These are phyloP conservation scores for Podaxis sp. DNA, from an alignment of 768 basidiomycete species.

Conservation along the genomic window DNA sequence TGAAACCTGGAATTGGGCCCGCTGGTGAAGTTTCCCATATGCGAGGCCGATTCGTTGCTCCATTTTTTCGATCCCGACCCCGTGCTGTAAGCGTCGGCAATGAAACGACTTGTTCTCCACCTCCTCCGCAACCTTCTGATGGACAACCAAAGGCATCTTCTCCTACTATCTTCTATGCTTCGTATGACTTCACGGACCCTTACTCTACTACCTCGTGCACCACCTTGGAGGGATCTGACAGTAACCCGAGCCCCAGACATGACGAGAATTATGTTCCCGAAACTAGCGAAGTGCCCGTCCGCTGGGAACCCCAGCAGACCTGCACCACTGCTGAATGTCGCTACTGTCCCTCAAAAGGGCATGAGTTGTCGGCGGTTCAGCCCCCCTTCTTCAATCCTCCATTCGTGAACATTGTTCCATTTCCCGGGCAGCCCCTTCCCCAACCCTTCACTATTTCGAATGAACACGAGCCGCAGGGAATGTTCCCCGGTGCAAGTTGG, in stretches of 20 bases:
- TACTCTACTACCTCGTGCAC: constrained; percentile 3
- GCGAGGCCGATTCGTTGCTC: constrained; percentile 28
- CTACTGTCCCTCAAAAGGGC: constrained; percentile 14
- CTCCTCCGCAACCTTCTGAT: constrained; percentile 12
- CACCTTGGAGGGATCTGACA: neutral
- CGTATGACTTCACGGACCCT: constrained; percentile 18
- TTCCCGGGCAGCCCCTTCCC: neutral
- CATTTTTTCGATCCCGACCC: constrained; percentile 1
- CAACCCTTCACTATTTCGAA: neutral
- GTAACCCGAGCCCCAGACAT: neutral
- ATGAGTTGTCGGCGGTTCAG: neutral
- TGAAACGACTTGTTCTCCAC: constrained; percentile 9
- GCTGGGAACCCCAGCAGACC: constrained; percentile 7
- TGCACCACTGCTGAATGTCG: constrained; percentile 14
- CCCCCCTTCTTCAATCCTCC: neutral
- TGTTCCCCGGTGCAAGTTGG: constrained; percentile 3
- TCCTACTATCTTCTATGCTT: constrained; percentile 36
- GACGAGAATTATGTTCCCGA: neutral
- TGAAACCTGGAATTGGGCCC: constrained; percentile 23
- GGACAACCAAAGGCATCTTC: constrained; percentile 22
- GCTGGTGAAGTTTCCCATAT: constrained; percentile 37
- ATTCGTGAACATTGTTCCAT: neutral
- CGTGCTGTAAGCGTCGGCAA: constrained; percentile 11
- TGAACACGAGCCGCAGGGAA: neutral
- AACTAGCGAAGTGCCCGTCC: neutral